Base-by-base conservation (phyloP, 2,329 filamentous ascomycete species). In the Allantophomopsis lycopodina region DNA sequence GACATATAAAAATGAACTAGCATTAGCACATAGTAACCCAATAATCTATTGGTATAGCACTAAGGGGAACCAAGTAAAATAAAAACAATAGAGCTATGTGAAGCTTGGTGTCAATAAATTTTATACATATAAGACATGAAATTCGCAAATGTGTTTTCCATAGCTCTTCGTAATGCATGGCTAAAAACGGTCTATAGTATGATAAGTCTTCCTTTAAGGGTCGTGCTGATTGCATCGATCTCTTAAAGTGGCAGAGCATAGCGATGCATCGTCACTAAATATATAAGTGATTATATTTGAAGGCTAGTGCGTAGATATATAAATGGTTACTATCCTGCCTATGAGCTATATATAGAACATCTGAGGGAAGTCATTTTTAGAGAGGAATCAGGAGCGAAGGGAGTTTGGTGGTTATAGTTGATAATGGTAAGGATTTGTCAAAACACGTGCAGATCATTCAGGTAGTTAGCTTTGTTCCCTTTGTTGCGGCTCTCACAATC, bases 251-350 rank as follows among this genome's bases (percentile, higher is more conserved):
- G 76, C 58, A 65, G 31, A 48, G 35, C 1, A 61, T 69, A 8
- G 63, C 64, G 30, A 43, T 1, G 55, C 58, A 4, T 40, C 21
- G 10, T 32, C 45, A 23, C 32, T 39, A 2, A 42, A 39, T 5
- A 56, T 58, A 17, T 47, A 61, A 3, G 66, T 83, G 2, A 65
- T 84, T 1, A 68, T 84, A 16, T 79, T 84, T 45, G 79, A 84
- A 55, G 79, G 79, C 2, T 84, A 79, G 79, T 82, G 76, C 55
- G 69, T 83, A 2, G 79, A 18, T 84, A 83, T 56, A 73, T 84
- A 13, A 71, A 80, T 54, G 75, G 76, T 46, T 59, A 61, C 53
- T 61, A 54, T 50, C 70, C 71, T 10, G 69, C 66, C 16, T 75
- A 75, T 50, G 71, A 76, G 51, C 55, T 75, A 3, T 76, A 68